Evolutionary conservation across 2,329 filamentous ascomycete species (phyloP).

Genomic region (Sphaerulina vaccinii): DNA sequence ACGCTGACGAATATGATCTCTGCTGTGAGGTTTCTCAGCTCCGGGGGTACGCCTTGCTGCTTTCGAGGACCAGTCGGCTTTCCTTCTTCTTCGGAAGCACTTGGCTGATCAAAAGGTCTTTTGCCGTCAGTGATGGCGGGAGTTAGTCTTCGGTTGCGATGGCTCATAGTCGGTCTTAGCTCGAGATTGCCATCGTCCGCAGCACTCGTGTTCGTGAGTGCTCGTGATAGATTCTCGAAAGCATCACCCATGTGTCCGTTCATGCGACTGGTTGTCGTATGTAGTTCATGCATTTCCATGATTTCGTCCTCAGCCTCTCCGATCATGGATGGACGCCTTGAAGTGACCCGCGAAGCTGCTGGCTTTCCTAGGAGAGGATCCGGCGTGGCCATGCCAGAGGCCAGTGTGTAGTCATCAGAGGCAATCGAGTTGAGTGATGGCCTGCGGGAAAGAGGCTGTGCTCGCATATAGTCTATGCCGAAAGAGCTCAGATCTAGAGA

Average conservation of each 20-base stretch:
- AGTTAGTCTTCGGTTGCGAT: slow-evolving; percentile 17
- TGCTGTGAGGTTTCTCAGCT: slow-evolving; percentile 42
- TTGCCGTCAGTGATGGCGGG: slow-evolving; percentile 11
- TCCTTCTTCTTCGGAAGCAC: slow-evolving; percentile 15
- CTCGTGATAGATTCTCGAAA: slow-evolving; percentile 22
- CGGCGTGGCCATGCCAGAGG: slow-evolving; percentile 19
- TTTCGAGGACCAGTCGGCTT: slow-evolving; percentile 12
- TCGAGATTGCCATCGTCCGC: slow-evolving; percentile 9
- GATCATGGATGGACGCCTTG: slow-evolving; percentile 10
- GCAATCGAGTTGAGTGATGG: slow-evolving; percentile 10
- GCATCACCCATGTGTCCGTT: slow-evolving; percentile 19
- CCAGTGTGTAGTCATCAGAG: slow-evolving; percentile 13
- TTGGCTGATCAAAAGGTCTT: slow-evolving; percentile 15
- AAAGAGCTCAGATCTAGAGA: slow-evolving; percentile 13
- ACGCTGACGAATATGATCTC: slow-evolving; percentile 45
- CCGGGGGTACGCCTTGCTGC: slow-evolving; percentile 36
- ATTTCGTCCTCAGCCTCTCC: slow-evolving; percentile 19
- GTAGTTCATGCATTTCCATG: slow-evolving; percentile 12
- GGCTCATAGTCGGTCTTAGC: slow-evolving; percentile 13
- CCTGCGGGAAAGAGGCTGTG: slow-evolving; percentile 12
- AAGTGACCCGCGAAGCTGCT: slow-evolving; percentile 9
- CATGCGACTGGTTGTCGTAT: slow-evolving; percentile 5
- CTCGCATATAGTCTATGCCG: slow-evolving; percentile 20
- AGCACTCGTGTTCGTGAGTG: slow-evolving; percentile 17
- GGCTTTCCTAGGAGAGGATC: slow-evolving; percentile 18